These are phyloP conservation scores for Serendipita sp. DNA, from an alignment of 768 basidiomycete genomes.

Conservation along the genomic window DNA sequence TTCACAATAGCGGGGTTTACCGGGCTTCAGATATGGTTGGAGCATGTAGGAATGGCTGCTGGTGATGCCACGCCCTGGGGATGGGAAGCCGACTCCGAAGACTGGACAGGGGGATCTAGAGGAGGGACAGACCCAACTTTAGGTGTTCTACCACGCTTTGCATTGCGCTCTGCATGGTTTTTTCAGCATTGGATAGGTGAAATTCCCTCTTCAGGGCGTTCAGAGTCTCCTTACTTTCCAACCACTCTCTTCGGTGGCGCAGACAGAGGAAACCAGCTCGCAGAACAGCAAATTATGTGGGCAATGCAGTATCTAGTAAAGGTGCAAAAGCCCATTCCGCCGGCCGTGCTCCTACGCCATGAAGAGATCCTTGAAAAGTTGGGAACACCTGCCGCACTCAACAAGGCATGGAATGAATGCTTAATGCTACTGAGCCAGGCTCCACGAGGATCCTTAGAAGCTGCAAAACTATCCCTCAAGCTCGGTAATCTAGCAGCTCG, in stretches of 20 bases:
- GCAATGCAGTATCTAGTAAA: background rate
- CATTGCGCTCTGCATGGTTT: conserved; percentile 2
- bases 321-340: background rate
- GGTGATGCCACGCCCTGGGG: background rate
- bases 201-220: background rate
- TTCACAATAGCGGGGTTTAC: background rate
- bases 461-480: background rate
- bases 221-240: background rate
- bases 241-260: background rate
- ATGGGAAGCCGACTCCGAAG: background rate
- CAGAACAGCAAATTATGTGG: background rate
- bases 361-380: background rate
- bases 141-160: background rate
- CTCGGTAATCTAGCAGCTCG: background rate
- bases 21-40: conserved; percentile 1
- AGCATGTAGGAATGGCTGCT: background rate
- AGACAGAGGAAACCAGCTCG: background rate
- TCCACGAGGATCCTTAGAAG: background rate
- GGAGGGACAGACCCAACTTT: background rate
- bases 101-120: background rate
- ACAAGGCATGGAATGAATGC: background rate
- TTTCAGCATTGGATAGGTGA: background rate
- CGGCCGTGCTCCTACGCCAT: background rate
- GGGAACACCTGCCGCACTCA: background rate
- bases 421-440: background rate